Evolutionary conservation across 768 basidiomycete genomes (phyloP).

Genomic region (Trametes gibbosa): DNA sequence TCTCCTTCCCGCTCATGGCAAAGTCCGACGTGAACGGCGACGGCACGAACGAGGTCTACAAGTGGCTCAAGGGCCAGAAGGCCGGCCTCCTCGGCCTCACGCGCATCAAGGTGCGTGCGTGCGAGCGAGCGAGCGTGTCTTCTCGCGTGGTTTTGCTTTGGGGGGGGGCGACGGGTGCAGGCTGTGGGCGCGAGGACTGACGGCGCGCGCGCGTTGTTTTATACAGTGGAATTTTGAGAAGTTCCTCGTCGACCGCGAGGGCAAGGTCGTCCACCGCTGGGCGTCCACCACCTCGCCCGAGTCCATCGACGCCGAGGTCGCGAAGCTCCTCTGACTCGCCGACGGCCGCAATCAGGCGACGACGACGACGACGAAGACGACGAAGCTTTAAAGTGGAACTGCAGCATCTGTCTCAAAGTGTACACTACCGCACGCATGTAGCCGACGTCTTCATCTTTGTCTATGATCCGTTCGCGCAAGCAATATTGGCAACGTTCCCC

Average conservation of each 20-base stretch:
- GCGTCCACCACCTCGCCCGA: constrained; percentile 72
- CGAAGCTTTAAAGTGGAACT: too few species aligned
- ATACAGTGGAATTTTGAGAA: constrained; percentile 91
- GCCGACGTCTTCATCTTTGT: too few species aligned
- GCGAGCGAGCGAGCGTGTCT: too few species aligned
- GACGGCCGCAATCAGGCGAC: too few species aligned
- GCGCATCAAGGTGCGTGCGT: constrained; percentile 72
- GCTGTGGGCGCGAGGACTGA: neutral
- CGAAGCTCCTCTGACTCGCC: constrained; percentile 52
- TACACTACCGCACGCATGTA: too few species aligned
- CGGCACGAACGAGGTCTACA: constrained; percentile 77
- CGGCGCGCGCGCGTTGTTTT: neutral
- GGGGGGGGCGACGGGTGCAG: neutral
- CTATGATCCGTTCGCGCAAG: too few species aligned
- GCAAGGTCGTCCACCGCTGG: constrained; percentile 73
- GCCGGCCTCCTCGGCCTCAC: constrained; percentile 67
- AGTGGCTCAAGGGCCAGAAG: constrained; percentile 82
- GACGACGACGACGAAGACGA: too few species aligned
- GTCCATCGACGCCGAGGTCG: constrained; percentile 59
- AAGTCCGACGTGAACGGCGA: constrained; percentile 94
- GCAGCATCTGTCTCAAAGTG: too few species aligned
- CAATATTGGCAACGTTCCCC: too few species aligned
- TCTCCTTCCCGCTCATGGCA: constrained; percentile 87
- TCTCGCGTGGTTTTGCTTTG: neutral
- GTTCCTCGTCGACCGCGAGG: constrained; percentile 78